Evolutionary conservation across 2,329 filamentous ascomycete species (phyloP).

Genomic region (Diaporthe citriasiana): DNA sequence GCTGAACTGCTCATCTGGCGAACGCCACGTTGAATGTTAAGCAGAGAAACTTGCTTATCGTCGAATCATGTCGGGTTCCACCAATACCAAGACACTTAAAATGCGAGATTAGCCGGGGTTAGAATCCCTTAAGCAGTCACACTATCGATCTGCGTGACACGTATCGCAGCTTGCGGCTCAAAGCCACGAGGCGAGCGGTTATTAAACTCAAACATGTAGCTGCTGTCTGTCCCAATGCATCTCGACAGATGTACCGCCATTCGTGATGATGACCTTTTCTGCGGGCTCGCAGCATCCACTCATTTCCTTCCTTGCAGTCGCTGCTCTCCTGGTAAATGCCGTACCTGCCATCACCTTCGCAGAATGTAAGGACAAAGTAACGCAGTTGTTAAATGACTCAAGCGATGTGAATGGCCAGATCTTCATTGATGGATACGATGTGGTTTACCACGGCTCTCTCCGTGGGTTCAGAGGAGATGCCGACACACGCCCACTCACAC

Average conservation of each 20-base stretch:
- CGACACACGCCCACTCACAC: not conserved
- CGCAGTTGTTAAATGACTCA: not conserved
- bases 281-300: not conserved
- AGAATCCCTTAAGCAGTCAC: not conserved
- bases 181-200: not conserved
- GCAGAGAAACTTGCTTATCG: not conserved
- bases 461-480: slow-evolving; percentile 9
- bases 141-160: not conserved
- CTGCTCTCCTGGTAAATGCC: not conserved
- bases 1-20: slow-evolving; percentile 19
- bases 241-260: not conserved
- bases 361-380: not conserved
- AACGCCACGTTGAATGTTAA: slow-evolving; percentile 17
- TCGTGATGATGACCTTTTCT: not conserved
- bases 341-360: not conserved
- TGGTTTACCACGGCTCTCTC: not conserved
- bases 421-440: not conserved
- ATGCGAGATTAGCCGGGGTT: slow-evolving; percentile 25
- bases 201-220: not conserved
- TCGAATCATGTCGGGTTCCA: slow-evolving; percentile 3
- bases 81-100: slow-evolving; percentile 1
- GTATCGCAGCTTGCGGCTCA: not conserved
- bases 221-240: not conserved
- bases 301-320: not conserved
- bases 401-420: not conserved